Evolutionary conservation across 2,329 filamentous ascomycete species (phyloP), one percentile per base, ranked within the genome.

Genomic region (Penicillium vulpinum): DNA sequence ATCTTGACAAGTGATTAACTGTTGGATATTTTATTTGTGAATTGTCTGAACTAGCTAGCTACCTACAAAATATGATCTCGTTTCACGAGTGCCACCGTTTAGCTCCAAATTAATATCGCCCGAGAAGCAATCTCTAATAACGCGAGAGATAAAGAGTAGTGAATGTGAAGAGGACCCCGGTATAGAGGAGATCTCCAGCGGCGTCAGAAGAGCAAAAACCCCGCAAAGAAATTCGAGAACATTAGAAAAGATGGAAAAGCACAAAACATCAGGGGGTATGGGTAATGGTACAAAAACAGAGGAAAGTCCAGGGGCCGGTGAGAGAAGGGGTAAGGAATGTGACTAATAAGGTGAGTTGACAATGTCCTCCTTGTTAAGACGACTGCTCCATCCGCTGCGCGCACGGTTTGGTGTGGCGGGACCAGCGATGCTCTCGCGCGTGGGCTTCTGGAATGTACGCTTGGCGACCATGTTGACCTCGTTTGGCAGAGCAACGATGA

Each of bases 401-500:
- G 53, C 56, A 64, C 78, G 60, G 63, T 72, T 53, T 72, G 82
- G 60, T 77, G 80, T 69, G 78, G 81, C 43, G 77, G 78, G 61
- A 75, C 87, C 75, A 35, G 90, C 90, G 73, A 99, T 97, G 74
- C 92, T 97, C 80, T 99, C 92, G 36, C 94, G 82, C 0, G 94
- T 97, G 1, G 93, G 92, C 69, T 88, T 88, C 81, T 91, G 91
- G 70, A 99, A 84, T 56, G 86, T 88, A 66, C 88, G 85, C 75
- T 93, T 92, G 44, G 88, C 89, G 13, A 99, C 91, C 92, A 97
- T 97, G 75, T 97, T 95, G 65, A 99, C 94, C 74, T 97, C 92
- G 71, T 99, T 96, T 2, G 94, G 92, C 62, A 99, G 80, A 0
- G 94, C 94, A 35, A 99, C 93, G 69, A 99, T 96, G 67, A 99